phyloP scores from a whole-genome alignment of 192 early-diverging fungal species.

The Pilaira anomala region DNA sequence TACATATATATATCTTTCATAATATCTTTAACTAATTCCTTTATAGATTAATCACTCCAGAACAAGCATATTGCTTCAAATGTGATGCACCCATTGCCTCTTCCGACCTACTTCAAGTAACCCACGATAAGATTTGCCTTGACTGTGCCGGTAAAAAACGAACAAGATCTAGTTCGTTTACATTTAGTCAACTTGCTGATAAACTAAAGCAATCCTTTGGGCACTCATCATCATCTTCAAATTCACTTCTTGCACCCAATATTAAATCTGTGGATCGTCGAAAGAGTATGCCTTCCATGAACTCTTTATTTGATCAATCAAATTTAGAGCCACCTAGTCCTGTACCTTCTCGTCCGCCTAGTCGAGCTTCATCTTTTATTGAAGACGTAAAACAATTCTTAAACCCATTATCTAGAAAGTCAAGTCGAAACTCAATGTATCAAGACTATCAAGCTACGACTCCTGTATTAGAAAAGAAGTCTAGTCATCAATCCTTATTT shows the following conservation, averaged over 20 bases:
- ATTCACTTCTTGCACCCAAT: too few species aligned
- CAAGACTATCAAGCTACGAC: background rate
- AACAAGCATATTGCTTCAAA: background rate
- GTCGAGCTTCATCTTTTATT: slow-evolving; percentile 14
- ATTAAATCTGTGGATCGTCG: background rate
- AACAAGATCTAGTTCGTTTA: background rate
- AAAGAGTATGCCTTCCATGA: slow-evolving; percentile 6
- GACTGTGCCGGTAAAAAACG: background rate
- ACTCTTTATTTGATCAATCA: background rate
- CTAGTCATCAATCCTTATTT: slow-evolving; percentile 3
- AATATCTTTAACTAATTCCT: background rate
- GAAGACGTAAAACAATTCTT: slow-evolving; percentile 11
- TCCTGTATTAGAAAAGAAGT: background rate
- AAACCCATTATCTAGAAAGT: background rate
- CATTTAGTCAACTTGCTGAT: background rate
- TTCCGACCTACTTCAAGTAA: background rate
- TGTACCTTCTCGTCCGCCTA: background rate
- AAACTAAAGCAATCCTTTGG: slow-evolving; percentile 6
- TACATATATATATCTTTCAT: too few species aligned
- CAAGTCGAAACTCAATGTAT: background rate
- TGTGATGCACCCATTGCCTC: background rate
- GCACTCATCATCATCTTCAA: background rate
- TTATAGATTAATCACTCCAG: background rate
- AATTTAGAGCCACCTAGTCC: background rate
- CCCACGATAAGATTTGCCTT: background rate